Evolutionary conservation across 129 eudicot genomes (phyloP), one percentile per base, ranked within the genome.

Genomic region (Heracleum sosnowskyi): DNA sequence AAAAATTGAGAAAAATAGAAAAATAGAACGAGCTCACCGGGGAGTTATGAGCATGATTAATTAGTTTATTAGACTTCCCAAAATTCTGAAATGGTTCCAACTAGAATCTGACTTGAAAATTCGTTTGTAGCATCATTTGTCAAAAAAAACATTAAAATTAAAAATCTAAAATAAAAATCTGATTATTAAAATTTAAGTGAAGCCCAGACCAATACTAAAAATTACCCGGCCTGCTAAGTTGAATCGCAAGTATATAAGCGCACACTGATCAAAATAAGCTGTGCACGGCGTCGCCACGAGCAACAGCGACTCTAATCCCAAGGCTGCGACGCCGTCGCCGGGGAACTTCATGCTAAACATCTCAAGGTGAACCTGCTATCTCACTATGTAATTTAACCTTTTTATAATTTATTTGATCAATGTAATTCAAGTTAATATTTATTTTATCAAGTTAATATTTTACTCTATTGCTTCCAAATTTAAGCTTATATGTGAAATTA

Each of bases 251-350:
- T 8, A 57, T 24, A 57, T 24, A 57, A 57, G 9, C 64, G 12
- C 31, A 57, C 13, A 24, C 64, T 10, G 31, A 24, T 57, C 64
- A 24, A n/a, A 24, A n/a, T 57, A 6, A 7, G 2, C 4, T 57
- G 11, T 12, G 64, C 64, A 57, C 64, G 64, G 64, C 64, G 64
- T 57, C 64, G 64, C 64, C 64, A 57, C 64, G 31, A 57, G 64
- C 63, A 22, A 8, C 64, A n/a, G 2, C 64, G 13, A 24, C 64
- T 57, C 64, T n/a, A 57, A 24, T 57, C 64, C 64, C 64, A n/a
- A n/a, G 64, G 31, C 64, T 31, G 64, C 11, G 64, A 31, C 31
- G 64, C 64, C 64, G 31, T 24, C 31, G 64, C 31, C 64, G 31
- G 11, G 2, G 64, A 24, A 49, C 4, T 49, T 49, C 28, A 57